phyloP scores from a whole-genome alignment of 139 green algal species.

The Ettlia oleoabundans region DNA sequence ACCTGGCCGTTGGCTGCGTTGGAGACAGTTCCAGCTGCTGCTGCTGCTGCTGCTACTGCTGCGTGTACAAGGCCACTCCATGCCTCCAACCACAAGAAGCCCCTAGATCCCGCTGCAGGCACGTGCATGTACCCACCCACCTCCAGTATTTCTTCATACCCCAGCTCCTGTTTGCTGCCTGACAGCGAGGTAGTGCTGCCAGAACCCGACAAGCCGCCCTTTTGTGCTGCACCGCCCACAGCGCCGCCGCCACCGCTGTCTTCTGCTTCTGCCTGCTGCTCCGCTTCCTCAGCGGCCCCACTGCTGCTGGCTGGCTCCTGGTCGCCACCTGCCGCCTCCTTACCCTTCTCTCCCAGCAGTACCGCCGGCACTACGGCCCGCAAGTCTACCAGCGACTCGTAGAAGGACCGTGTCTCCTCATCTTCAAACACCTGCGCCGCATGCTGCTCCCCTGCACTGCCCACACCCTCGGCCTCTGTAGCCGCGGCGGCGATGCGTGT shows the following conservation, averaged over 20 bases:
- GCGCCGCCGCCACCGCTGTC: conserved; percentile 13
- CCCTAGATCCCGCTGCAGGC: not conserved
- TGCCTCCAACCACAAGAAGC: not conserved
- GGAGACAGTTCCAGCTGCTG: not conserved
- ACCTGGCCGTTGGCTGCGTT: not conserved
- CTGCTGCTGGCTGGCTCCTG: conserved; percentile 7
- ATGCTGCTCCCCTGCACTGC: not conserved
- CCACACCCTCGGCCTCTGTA: not conserved
- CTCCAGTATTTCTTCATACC: conserved; percentile 1
- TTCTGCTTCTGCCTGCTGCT: not conserved
- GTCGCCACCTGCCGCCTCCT: no score
- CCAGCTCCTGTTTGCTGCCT: not conserved
- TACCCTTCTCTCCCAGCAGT: conserved; percentile 68
- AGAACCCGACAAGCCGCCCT: not conserved
- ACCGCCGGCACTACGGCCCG: conserved; percentile 79
- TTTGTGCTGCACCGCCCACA: not conserved
- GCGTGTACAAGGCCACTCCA: no score
- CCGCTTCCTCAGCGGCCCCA: not conserved
- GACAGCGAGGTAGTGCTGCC: not conserved
- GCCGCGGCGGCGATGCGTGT: conserved; percentile 50
- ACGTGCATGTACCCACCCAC: not conserved
- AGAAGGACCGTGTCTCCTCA: conserved; percentile 85
- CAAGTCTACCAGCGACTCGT: conserved; percentile 87
- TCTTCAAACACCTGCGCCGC: conserved; percentile 80
- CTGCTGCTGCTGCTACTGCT: no score